A percentile compares a stretch with the other conserved stretches of the same genome.
These are phyloP conservation scores for Scheffersomyces lignicola DNA, from an alignment of 1,139 yeast genomes.

Conservation along the genomic window DNA sequence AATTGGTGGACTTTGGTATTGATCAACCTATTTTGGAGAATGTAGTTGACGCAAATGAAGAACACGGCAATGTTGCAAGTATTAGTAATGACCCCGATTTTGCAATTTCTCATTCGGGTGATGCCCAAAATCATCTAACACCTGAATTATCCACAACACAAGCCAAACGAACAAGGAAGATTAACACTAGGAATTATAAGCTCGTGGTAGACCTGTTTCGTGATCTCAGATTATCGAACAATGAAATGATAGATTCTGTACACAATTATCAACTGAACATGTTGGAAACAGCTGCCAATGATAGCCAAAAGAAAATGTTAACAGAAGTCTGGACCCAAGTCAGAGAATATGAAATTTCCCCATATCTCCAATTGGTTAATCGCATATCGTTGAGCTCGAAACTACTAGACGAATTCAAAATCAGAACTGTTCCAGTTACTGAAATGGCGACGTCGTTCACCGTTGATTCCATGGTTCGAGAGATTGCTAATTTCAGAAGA, in stretches of 20 bases:
- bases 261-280: slow-evolving; percentile 7
- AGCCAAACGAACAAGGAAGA: background rate
- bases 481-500: slow-evolving; percentile 9
- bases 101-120: background rate
- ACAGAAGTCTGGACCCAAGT: background rate
- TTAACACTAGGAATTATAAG: background rate
- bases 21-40: slow-evolving; percentile 2
- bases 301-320: background rate
- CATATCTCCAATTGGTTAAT: slow-evolving; percentile 10
- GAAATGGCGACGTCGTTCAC: slow-evolving; percentile 6
- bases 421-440: slow-evolving; percentile 6
- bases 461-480: slow-evolving; percentile 8
- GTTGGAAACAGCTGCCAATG: slow-evolving; percentile 5
- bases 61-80: slow-evolving; percentile 3
- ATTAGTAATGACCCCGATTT: slow-evolving; percentile 6
- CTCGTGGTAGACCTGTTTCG: slow-evolving; percentile 3
- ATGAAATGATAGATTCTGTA: slow-evolving; percentile 5
- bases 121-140: background rate
- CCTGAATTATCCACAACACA: background rate
- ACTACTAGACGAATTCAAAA: background rate
- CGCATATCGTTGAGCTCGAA: slow-evolving; percentile 5
- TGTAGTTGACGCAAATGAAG: background rate
- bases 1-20: slow-evolving; percentile 1
- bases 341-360: slow-evolving; percentile 7
- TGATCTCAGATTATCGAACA: slow-evolving; percentile 9